Evolutionary conservation across 345 rosid genomes (phyloP).

Genomic region (Eucalyptus pauciflora): DNA sequence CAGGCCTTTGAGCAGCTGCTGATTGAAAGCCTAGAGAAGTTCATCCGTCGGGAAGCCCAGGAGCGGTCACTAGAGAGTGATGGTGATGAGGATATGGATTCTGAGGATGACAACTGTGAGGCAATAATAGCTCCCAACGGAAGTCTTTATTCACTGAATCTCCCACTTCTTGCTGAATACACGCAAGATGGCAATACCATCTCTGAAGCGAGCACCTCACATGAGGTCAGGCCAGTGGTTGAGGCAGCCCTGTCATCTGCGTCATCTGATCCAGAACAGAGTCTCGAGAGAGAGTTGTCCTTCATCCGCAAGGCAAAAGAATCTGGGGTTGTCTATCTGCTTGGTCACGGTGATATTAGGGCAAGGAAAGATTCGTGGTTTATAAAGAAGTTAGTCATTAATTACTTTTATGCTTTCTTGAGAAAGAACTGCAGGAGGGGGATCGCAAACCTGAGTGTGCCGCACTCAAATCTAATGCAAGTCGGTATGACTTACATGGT

Average conservation of each 20-base stretch:
- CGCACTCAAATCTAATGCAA: constrained; percentile 93
- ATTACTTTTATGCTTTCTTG: constrained; percentile 90
- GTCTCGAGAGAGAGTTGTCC: constrained; percentile 89
- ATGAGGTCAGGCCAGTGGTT: constrained; percentile 22
- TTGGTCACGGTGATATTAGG: constrained; percentile 95
- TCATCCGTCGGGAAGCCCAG: constrained; percentile 92
- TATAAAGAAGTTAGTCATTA: constrained; percentile 80
- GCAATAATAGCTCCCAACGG: constrained; percentile 85
- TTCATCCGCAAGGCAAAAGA: constrained; percentile 89
- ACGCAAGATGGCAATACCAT: constrained; percentile 10
- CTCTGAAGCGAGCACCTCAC: constrained; percentile 51
- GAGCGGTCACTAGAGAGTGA: constrained; percentile 89
- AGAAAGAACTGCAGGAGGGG: constrained; percentile 97
- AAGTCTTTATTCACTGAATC: constrained; percentile 76
- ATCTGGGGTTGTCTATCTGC: constrained; percentile 94
- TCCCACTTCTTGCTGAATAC: constrained; percentile 74
- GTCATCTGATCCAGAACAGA: constrained; percentile 61
- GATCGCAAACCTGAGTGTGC: constrained; percentile 82
- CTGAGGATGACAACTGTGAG: constrained; percentile 36
- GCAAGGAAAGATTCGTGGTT: constrained; percentile 99
- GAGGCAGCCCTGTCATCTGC: constrained; percentile 26
- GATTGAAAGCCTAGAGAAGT: constrained; percentile 96
- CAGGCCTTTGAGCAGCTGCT: constrained; percentile 89
- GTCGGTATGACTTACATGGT: constrained; percentile 99
- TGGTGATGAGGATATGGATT: constrained; percentile 56